Conservation (phyloP, 768 basidiomycete genomes). For the Lactarius akahatsu region DNA sequence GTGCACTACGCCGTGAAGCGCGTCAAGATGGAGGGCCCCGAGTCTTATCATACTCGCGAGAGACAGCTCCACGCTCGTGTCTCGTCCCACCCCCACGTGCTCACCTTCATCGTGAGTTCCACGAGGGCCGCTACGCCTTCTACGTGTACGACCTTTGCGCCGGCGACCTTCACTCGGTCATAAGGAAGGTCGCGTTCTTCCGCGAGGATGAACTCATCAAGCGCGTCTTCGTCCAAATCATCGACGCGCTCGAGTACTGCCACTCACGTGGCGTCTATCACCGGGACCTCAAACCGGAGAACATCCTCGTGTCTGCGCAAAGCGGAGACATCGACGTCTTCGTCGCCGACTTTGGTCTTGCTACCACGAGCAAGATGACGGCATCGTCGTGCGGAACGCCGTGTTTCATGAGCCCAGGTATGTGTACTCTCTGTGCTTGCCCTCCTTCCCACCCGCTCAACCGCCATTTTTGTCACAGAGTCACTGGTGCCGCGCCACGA, state of each 20-base stretch:
- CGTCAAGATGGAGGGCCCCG: slow-evolving; percentile 51
- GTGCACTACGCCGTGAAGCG: slow-evolving; percentile 84
- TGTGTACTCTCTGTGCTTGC: not conserved
- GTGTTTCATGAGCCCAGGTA: slow-evolving; percentile 13
- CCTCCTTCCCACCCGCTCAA: not conserved
- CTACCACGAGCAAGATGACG: slow-evolving; percentile 4
- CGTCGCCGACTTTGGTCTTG: slow-evolving; percentile 5
- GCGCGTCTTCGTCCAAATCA: slow-evolving; percentile 1
- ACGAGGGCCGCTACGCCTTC: slow-evolving; percentile 65
- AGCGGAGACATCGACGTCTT: slow-evolving; percentile 2
- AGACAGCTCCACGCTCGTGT: slow-evolving; percentile 73
- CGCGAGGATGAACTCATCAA: slow-evolving; percentile 8
- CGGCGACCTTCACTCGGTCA: slow-evolving; percentile 5
- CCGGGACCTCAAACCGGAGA: slow-evolving; percentile 1
- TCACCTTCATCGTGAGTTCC: slow-evolving; percentile 86
- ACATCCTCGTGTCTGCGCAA: slow-evolving; percentile 4
- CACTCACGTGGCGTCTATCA: slow-evolving; percentile 11
- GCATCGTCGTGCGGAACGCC: slow-evolving; percentile 3
- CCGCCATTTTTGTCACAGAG: not conserved
- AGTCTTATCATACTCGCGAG: slow-evolving; percentile 47
- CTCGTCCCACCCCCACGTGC: slow-evolving; percentile 73
- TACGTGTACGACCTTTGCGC: slow-evolving; percentile 13
- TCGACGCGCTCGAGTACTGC: slow-evolving; percentile 16
- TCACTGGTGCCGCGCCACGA: not conserved
- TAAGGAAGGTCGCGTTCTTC: slow-evolving; percentile 5